These are phyloP conservation scores for Mycena latifolia DNA, from an alignment of 768 basidiomycete genomes.

Conservation along the genomic window DNA sequence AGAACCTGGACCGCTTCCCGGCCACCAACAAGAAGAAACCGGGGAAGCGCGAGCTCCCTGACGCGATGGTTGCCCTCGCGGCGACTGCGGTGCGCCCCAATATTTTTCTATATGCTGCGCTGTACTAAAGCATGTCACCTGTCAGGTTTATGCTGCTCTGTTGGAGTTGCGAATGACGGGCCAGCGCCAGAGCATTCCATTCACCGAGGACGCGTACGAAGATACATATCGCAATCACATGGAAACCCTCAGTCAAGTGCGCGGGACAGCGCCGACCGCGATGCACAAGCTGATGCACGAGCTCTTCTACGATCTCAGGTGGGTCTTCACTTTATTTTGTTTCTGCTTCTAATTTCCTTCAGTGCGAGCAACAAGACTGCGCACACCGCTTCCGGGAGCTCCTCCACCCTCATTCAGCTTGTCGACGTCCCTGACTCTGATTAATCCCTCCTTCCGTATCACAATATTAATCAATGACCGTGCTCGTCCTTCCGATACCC, in stretches of 20 bases:
- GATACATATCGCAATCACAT: conserved; percentile 19
- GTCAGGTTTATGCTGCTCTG: conserved; percentile 10
- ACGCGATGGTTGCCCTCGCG: conserved; percentile 12
- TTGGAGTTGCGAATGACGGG: conserved; percentile 9
- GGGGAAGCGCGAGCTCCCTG: background rate
- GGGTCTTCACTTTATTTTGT: background rate
- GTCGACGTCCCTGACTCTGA: conserved; percentile 1
- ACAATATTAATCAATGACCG: no score
- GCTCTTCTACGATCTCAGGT: conserved; percentile 5
- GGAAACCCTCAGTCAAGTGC: background rate
- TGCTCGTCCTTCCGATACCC: background rate
- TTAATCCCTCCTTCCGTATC: background rate
- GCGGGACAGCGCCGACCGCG: background rate
- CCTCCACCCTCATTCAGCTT: conserved; percentile 8
- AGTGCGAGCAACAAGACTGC: background rate
- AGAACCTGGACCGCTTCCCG: background rate
- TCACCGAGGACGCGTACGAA: conserved; percentile 21
- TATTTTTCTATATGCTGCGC: background rate
- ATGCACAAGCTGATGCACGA: conserved; percentile 11
- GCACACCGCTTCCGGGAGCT: background rate
- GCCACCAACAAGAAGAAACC: conserved; percentile 5
- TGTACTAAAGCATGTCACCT: background rate
- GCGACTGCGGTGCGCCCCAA: conserved; percentile 5
- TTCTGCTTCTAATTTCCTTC: background rate
- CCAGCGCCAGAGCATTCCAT: conserved; percentile 6